Evolutionary conservation across 2,329 filamentous ascomycete species (phyloP).

Genomic region (Fusarium globosum): DNA sequence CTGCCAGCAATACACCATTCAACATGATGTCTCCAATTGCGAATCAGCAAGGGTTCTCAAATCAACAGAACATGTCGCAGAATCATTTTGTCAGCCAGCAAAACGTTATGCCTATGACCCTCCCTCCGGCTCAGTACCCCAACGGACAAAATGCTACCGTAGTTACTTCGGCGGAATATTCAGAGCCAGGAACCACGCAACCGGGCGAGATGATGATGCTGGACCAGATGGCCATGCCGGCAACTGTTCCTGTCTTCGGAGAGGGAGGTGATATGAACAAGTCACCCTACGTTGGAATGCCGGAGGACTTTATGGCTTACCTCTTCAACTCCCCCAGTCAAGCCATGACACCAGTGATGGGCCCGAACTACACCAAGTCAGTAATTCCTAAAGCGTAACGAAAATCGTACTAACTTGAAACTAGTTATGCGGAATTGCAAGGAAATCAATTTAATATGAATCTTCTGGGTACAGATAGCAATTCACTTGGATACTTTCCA

Average conservation of each 20-base stretch:
- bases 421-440: slow-evolving; percentile 64
- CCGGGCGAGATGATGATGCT: slow-evolving; percentile 68
- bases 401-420: slow-evolving; percentile 39
- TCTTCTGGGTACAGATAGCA: slow-evolving; percentile 61
- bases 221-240: slow-evolving; percentile 71
- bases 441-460: slow-evolving; percentile 56
- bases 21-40: slow-evolving; percentile 65
- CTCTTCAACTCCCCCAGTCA: slow-evolving; percentile 71
- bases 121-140: slow-evolving; percentile 70
- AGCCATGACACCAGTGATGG: slow-evolving; percentile 59
- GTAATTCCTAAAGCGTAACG: slow-evolving; percentile 38
- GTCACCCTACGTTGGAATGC: slow-evolving; percentile 84
- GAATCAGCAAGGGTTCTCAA: slow-evolving; percentile 60
- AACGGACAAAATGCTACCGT: slow-evolving; percentile 46
- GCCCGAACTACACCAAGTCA: slow-evolving; percentile 59
- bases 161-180: slow-evolving; percentile 56
- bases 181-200: slow-evolving; percentile 58
- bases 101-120: slow-evolving; percentile 70
- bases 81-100: slow-evolving; percentile 67
- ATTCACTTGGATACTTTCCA: slow-evolving; percentile 66
- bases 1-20: slow-evolving; percentile 61
- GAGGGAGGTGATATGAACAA: slow-evolving; percentile 81
- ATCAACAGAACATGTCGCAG: slow-evolving; percentile 59
- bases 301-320: slow-evolving; percentile 88
- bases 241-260: slow-evolving; percentile 87